Evolutionary conservation across 1,284 basidiomycete species (phyloP).

Genomic region (Anthracocystis walkeri): DNA sequence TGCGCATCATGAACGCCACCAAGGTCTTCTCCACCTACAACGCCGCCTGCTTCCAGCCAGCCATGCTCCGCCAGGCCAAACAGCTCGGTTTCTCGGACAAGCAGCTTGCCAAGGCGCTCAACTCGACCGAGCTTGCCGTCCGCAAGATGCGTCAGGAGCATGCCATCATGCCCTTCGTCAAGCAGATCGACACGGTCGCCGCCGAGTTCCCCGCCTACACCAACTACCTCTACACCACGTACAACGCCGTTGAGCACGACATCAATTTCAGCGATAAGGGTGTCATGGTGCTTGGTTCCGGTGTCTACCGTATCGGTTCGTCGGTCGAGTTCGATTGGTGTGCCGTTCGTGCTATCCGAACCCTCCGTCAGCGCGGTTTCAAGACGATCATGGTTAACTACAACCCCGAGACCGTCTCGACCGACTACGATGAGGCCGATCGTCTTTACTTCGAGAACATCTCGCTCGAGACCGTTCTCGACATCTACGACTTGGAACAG

Average conservation of each 20-base stretch:
- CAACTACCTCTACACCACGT: slow-evolving; percentile 98
- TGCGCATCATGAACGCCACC: slow-evolving; percentile 68
- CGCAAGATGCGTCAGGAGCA: slow-evolving; percentile 86
- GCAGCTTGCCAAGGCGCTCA: slow-evolving; percentile 83
- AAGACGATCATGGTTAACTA: slow-evolving; percentile 99
- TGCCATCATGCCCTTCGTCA: slow-evolving; percentile 89
- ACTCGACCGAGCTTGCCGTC: slow-evolving; percentile 88
- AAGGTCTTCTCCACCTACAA: slow-evolving; percentile 75
- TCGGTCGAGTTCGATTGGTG: slow-evolving; percentile 99
- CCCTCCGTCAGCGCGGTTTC: slow-evolving; percentile 90
- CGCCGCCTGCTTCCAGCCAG: slow-evolving; percentile 77
- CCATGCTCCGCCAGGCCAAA: slow-evolving; percentile 85
- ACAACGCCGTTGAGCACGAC: slow-evolving; percentile 94
- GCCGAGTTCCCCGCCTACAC: slow-evolving; percentile 99
- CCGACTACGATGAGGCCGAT: slow-evolving; percentile 99
- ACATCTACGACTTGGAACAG: slow-evolving; percentile 93
- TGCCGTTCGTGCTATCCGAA: slow-evolving; percentile 95
- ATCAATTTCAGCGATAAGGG: slow-evolving; percentile 89
- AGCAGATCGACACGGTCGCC: slow-evolving; percentile 98
- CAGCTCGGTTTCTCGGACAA: slow-evolving; percentile 96
- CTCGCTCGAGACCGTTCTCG: slow-evolving; percentile 92
- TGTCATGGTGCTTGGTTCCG: slow-evolving; percentile 96
- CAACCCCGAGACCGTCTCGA: slow-evolving; percentile 98
- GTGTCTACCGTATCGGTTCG: slow-evolving; percentile 97
- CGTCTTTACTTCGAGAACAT: slow-evolving; percentile 99